These are phyloP conservation scores for Scenedesmus sp. DNA, from an alignment of 163 green algal genomes.

Conservation along the genomic window DNA sequence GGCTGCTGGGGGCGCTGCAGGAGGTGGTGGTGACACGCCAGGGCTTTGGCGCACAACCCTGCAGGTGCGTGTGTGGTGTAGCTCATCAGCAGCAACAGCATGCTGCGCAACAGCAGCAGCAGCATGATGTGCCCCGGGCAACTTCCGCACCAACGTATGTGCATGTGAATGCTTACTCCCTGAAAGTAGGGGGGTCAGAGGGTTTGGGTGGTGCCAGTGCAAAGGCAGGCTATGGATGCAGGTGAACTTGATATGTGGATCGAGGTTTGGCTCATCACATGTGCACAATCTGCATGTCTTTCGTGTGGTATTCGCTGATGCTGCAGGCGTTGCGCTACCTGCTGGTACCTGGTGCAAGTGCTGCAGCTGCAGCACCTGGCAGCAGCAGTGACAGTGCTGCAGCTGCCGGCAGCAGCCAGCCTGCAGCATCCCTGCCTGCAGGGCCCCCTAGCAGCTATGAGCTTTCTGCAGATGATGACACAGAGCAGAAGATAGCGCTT, in stretches of 20 bases:
- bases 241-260: too few species aligned
- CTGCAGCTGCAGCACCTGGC: not conserved
- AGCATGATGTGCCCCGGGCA: too few species aligned
- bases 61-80: too few species aligned
- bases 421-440: not conserved
- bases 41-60: constrained; percentile 53
- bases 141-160: too few species aligned
- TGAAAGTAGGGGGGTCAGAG: too few species aligned
- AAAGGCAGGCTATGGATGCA: too few species aligned
- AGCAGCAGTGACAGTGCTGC: not conserved
- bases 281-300: too few species aligned
- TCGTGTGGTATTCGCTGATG: not conserved
- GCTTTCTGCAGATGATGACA: constrained; percentile 22
- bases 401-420: not conserved
- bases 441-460: constrained; percentile 44
- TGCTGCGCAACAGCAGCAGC: too few species aligned
- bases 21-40: constrained; percentile 62
- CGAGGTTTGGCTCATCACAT: too few species aligned
- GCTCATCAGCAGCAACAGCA: too few species aligned
- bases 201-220: too few species aligned
- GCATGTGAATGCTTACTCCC: too few species aligned
- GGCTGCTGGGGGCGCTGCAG: constrained; percentile 51
- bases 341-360: not conserved
- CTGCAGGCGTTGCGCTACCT: constrained; percentile 66
- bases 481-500: constrained; percentile 54